Evolutionary conservation across 257 asterid species (phyloP).

Genomic region (Plantago ovata): DNA sequence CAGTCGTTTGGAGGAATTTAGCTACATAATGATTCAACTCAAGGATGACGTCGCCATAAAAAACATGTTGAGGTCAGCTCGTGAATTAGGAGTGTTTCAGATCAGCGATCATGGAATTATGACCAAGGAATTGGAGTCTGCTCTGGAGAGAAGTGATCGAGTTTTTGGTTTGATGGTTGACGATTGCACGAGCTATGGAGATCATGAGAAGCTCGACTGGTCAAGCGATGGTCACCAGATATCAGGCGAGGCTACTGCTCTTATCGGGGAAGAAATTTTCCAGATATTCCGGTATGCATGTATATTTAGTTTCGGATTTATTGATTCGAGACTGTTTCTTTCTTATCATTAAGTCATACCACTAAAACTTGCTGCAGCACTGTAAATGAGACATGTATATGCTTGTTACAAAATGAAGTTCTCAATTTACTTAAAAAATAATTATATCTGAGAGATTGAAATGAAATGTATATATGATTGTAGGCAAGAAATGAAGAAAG

Average conservation of each 20-base stretch:
- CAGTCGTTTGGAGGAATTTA: constrained; percentile 27
- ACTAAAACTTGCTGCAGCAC: too few relatives aligned
- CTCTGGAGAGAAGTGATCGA: constrained; percentile 31
- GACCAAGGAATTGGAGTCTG: constrained; percentile 35
- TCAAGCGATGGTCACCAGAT: constrained; percentile 18
- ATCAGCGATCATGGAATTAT: constrained; percentile 43
- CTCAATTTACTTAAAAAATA: too few relatives aligned
- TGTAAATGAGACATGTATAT: too few relatives aligned
- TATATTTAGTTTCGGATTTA: not conserved
- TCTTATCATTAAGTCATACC: not conserved
- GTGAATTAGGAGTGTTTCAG: constrained; percentile 36
- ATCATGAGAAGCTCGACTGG: constrained; percentile 49
- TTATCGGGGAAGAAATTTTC: constrained; percentile 35
- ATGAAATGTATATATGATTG: too few relatives aligned
- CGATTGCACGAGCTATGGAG: constrained; percentile 30
- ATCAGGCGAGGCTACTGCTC: constrained; percentile 25
- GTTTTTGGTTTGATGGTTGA: constrained; percentile 35
- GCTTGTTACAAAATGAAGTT: too few relatives aligned
- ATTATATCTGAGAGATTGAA: too few relatives aligned
- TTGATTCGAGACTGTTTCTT: too few relatives aligned
- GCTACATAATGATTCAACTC: constrained; percentile 23
- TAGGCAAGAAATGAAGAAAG: constrained; percentile 42
- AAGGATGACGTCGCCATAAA: constrained; percentile 25
- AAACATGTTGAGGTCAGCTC: constrained; percentile 33
- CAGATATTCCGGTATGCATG: constrained; percentile 39